phyloP scores from a whole-genome alignment of 352 stramenopile species.

The Halophytophthora polymorphica region DNA sequence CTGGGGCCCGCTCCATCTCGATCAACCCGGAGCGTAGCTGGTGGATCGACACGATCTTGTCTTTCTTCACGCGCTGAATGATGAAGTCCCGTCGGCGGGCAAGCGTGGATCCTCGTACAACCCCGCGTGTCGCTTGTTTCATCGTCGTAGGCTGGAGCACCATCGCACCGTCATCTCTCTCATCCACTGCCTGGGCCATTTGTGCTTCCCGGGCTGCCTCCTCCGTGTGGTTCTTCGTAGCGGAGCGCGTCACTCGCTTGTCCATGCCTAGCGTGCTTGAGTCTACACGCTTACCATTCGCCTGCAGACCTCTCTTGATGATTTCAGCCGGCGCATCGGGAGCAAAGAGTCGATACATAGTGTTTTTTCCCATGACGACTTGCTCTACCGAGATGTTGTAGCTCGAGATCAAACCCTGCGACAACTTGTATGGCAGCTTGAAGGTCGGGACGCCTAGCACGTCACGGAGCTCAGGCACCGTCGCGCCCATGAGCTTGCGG shows the following conservation, averaged over 20 bases:
- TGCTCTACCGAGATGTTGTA: constrained; percentile 78
- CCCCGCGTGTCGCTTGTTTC: constrained; percentile 43
- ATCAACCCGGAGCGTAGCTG: constrained; percentile 56
- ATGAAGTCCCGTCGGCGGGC: constrained; percentile 56
- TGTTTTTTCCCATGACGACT: constrained; percentile 75
- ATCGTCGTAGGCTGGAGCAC: constrained; percentile 52
- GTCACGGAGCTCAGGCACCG: constrained; percentile 78
- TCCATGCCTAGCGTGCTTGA: constrained; percentile 9
- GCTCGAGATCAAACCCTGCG: constrained; percentile 73
- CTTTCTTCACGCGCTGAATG: constrained; percentile 43
- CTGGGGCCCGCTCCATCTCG: constrained; percentile 36
- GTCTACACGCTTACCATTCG: constrained; percentile 2
- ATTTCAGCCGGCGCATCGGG: constrained; percentile 14
- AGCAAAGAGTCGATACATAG: constrained; percentile 84
- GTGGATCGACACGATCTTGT: constrained; percentile 72
- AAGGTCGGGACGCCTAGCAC: constrained; percentile 78
- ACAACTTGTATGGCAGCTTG: constrained; percentile 79
- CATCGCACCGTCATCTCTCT: constrained; percentile 7
- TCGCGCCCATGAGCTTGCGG: constrained; percentile 44
- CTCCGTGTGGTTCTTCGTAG: constrained; percentile 25
- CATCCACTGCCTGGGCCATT: constrained; percentile 12
- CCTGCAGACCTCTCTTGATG: constrained; percentile 3
- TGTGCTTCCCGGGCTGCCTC: background rate
- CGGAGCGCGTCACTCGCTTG: constrained; percentile 23
- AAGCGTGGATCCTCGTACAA: constrained; percentile 52